Evolutionary conservation across 805 yeast species (phyloP), one percentile per base, ranked within the genome.

Genomic region (Wickerhamomyces chaumierensis): DNA sequence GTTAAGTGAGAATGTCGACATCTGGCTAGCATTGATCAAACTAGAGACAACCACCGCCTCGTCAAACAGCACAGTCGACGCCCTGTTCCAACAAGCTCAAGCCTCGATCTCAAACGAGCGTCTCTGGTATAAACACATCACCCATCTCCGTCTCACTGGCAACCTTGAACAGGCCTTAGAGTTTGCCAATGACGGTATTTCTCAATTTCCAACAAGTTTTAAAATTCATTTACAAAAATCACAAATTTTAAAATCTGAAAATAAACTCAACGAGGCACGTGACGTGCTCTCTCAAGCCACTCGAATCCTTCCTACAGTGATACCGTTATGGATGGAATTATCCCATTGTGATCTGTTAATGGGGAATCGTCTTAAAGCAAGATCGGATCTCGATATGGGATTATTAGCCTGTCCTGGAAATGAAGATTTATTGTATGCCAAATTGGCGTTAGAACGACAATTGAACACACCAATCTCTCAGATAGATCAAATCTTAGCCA

Each of bases 1-100:
- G 3, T 57, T 71, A 8, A 71, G 79, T 1, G 45, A 56, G 0
- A 65, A 62, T 42, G 78, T 74, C 42, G 73, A 69, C 18, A 53
- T 85, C 9, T 79, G 86, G 84, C 60, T 80, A 36, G 90, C 90
- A 0, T 66, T 78, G n/a, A 63, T 81, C 18, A 80, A 83, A 45
- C 57, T 86, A 27, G 83, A 82, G 40, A 8, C 29, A 4, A 4
- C 59, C 62, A 15, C 65, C 65, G 18, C n/a, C n/a, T n/a, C n/a
- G n/a, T n/a, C n/a, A n/a, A n/a, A n/a, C n/a, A n/a, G n/a, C n/a
- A n/a, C n/a, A n/a, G n/a, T n/a, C n/a, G n/a, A n/a, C n/a, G n/a
- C n/a, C n/a, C n/a, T n/a, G n/a, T n/a, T n/a, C 57, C 63, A 5
- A 56, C 60, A 4, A 52, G 69, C 25, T 53, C 48, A 27, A 57